Conservation (phyloP, 2,329 filamentous ascomycete genomes). For the Balansia obtecta region DNA sequence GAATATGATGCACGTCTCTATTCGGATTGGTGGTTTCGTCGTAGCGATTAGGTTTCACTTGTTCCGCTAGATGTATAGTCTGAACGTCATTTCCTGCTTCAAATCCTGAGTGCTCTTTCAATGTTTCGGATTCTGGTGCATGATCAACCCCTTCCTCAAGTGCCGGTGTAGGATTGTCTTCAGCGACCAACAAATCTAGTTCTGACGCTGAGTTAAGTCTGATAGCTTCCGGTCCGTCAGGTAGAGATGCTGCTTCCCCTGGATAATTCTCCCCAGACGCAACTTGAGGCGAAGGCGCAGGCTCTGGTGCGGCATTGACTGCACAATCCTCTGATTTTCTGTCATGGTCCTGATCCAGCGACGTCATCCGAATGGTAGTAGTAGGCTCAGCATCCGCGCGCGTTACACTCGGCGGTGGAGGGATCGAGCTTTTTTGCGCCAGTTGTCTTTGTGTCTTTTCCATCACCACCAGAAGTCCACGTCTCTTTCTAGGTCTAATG, state of each 20-base stretch:
- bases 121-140: neutral
- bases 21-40: neutral
- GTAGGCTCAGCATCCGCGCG: neutral
- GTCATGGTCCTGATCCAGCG: neutral
- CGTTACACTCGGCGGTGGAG: neutral
- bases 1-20: neutral
- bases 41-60: neutral
- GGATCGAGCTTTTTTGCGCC: neutral
- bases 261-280: neutral
- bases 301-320: neutral
- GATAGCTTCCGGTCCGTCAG: neutral
- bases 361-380: neutral
- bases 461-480: conserved; percentile 34
- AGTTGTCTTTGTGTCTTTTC: conserved; percentile 16
- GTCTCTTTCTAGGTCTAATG: conserved; percentile 33
- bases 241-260: neutral
- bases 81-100: neutral
- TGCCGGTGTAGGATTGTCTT: neutral
- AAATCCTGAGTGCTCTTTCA: too few species aligned
- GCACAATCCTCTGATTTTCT: neutral
- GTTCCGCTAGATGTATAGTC: neutral
- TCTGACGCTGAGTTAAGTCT: neutral
- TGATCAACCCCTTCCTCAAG: neutral
- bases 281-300: neutral
- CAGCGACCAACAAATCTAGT: neutral